A percentile compares a stretch with the other conserved stretches of the same genome.
phyloP scores from a whole-genome alignment of 1,284 basidiomycete species.

The Puccinia coronata region DNA sequence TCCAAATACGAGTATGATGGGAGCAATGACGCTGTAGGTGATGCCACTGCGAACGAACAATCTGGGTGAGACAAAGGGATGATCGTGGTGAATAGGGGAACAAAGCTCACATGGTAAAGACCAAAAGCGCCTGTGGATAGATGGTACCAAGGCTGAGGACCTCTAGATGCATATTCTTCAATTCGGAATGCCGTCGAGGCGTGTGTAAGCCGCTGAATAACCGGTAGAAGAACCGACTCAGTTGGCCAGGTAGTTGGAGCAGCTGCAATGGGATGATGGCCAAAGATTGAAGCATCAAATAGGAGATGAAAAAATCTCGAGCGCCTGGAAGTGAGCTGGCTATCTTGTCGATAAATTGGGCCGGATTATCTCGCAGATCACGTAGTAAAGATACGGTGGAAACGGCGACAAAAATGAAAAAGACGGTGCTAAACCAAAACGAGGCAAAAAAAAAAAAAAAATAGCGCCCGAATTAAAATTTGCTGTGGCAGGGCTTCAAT shows the following conservation, averaged over 20 bases:
- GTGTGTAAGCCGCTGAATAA: slow-evolving; percentile 53
- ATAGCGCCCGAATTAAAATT: neutral
- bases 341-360: slow-evolving; percentile 57
- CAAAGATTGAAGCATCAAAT: slow-evolving; percentile 57
- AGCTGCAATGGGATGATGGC: slow-evolving; percentile 58
- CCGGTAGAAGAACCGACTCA: slow-evolving; percentile 50
- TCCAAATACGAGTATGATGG: slow-evolving; percentile 57
- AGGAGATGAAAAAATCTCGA: slow-evolving; percentile 58
- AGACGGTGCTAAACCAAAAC: slow-evolving; percentile 26
- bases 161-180: slow-evolving; percentile 55
- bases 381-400: slow-evolving; percentile 58
- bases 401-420: slow-evolving; percentile 57
- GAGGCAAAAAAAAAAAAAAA: neutral
- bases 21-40: slow-evolving; percentile 58
- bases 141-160: slow-evolving; percentile 57
- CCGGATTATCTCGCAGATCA: slow-evolving; percentile 57
- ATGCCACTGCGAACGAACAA: slow-evolving; percentile 51
- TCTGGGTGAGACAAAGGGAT: neutral
- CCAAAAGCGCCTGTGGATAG: slow-evolving; percentile 58
- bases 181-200: slow-evolving; percentile 56
- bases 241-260: slow-evolving; percentile 56
- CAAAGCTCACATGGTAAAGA: slow-evolving; percentile 55
- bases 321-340: slow-evolving; percentile 57
- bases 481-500: neutral
- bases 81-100: neutral